Conservation (phyloP, 2,329 filamentous ascomycete genomes). For the Cytospora piceae region DNA sequence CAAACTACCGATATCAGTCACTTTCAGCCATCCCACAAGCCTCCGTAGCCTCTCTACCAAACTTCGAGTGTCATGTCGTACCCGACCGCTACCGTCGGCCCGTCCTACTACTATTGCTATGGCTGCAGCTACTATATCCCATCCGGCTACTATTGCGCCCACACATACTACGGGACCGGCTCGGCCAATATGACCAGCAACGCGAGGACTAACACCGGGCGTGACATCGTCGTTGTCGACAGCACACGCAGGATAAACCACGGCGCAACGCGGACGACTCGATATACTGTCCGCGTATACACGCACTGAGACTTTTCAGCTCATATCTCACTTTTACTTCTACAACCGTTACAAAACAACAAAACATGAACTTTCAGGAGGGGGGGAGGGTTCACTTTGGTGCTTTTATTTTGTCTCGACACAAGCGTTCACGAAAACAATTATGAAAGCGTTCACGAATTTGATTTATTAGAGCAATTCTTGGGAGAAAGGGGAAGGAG, state of each 20-base stretch:
- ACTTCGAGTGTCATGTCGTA: not conserved
- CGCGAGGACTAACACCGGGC: not conserved
- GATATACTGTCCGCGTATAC: constrained; percentile 14
- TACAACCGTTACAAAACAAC: not conserved
- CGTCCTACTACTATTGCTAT: constrained; percentile 22
- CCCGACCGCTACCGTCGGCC: not conserved
- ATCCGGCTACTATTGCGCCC: constrained; percentile 22
- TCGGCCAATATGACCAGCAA: not conserved
- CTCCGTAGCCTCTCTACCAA: too few species aligned
- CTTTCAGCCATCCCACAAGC: too few species aligned
- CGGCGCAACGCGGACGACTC: constrained; percentile 16
- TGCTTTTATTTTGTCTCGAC: too few species aligned
- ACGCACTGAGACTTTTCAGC: not conserved
- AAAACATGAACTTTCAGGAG: too few species aligned
- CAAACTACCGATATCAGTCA: too few species aligned
- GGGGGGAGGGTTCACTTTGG: too few species aligned
- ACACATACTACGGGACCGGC: constrained; percentile 12
- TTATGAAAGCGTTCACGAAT: not conserved
- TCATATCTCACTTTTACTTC: not conserved
- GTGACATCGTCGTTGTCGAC: constrained; percentile 10
- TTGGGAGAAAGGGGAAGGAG: too few species aligned
- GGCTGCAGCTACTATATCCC: constrained; percentile 23
- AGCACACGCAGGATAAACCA: constrained; percentile 2
- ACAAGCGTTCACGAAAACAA: too few species aligned
- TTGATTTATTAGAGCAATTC: not conserved